Percentiles rank a stretch among this genome's conserved stretches.
phyloP scores from a whole-genome alignment of 257 asterid genomes.

The Penstemon barbatus region DNA sequence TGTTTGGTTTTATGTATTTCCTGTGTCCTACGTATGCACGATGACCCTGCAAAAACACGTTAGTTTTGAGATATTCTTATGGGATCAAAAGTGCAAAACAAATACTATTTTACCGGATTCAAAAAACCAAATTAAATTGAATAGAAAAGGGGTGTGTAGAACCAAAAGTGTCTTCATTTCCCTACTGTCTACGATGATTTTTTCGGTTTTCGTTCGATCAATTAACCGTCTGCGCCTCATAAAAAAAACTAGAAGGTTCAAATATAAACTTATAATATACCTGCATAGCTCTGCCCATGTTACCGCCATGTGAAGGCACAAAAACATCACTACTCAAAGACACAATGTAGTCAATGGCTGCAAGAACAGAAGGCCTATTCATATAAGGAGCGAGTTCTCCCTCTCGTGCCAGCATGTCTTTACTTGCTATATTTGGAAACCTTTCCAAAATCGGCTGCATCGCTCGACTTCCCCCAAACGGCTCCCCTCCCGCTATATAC shows the following conservation, averaged over 20 bases:
- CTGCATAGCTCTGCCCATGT: constrained; percentile 72
- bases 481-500: constrained; percentile 63
- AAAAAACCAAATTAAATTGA: too few relatives aligned
- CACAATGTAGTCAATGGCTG: constrained; percentile 67
- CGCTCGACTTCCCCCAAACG: constrained; percentile 55
- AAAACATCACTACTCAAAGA: constrained; percentile 59
- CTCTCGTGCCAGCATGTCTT: constrained; percentile 40
- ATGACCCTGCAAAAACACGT: constrained; percentile 44
- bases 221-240: too few relatives aligned
- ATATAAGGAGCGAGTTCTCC: constrained; percentile 63
- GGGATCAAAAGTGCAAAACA: too few relatives aligned
- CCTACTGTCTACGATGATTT: too few relatives aligned
- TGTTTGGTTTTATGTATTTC: constrained; percentile 62
- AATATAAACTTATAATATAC: constrained; percentile 11
- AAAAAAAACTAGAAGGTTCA: too few relatives aligned
- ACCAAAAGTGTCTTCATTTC: too few relatives aligned
- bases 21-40: constrained; percentile 64
- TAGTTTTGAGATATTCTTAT: too few relatives aligned
- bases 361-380: constrained; percentile 48
- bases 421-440: constrained; percentile 53
- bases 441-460: constrained; percentile 45
- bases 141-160: too few relatives aligned
- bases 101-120: too few relatives aligned
- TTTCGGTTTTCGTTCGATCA: too few relatives aligned
- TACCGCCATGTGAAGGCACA: constrained; percentile 67